These are phyloP conservation scores for Sungouiozyma intestinalis DNA, from an alignment of 805 yeast genomes.

Conservation along the genomic window DNA sequence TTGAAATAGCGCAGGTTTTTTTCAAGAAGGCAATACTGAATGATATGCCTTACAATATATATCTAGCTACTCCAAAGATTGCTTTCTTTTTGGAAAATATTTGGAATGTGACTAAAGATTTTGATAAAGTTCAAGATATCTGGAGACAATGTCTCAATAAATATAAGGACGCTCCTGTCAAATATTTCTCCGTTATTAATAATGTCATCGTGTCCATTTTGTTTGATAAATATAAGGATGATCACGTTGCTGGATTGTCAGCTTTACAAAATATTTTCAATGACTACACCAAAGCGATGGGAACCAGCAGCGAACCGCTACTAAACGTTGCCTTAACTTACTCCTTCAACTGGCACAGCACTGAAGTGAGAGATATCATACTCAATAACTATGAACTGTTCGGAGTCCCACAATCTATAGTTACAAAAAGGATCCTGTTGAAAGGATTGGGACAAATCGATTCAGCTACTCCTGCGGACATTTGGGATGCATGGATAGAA, in stretches of 20 bases:
- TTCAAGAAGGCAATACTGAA: conserved; percentile 56
- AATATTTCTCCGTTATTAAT: conserved; percentile 25
- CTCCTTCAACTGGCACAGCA: conserved; percentile 51
- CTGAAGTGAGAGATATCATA: conserved; percentile 47
- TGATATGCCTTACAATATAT: conserved; percentile 59
- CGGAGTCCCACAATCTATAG: conserved; percentile 47
- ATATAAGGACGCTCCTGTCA: conserved; percentile 38
- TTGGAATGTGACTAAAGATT: conserved; percentile 41
- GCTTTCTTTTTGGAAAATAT: conserved; percentile 49
- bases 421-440: conserved; percentile 56
- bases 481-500: conserved; percentile 45
- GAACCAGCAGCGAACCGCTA: conserved; percentile 60
- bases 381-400: conserved; percentile 44
- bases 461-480: conserved; percentile 36
- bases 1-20: conserved; percentile 55
- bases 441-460: conserved; percentile 56
- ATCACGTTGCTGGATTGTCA: conserved; percentile 39
- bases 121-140: conserved; percentile 42
- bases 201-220: conserved; percentile 44
- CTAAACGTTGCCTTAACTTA: conserved; percentile 60
- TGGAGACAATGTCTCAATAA: conserved; percentile 51
- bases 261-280: conserved; percentile 44
- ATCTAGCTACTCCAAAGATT: conserved; percentile 58
- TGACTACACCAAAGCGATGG: conserved; percentile 32
- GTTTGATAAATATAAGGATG: conserved; percentile 34